Evolutionary conservation across 2,329 filamentous ascomycete species (phyloP).

Genomic region (Cercospora sesami): DNA sequence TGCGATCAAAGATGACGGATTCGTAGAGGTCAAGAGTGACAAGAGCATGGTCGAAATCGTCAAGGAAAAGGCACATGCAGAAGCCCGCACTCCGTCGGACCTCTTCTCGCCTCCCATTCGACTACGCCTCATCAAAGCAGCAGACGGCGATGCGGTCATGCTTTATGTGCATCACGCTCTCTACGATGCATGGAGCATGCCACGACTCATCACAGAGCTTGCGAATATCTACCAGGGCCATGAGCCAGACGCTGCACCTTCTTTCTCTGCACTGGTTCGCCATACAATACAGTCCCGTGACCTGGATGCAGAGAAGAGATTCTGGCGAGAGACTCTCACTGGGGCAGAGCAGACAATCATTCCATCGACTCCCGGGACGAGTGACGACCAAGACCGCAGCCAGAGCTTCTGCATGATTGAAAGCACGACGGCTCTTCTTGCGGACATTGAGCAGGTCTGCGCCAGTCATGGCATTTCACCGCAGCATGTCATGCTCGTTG

Average conservation of each 20-base stretch:
- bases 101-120: conserved; percentile 19
- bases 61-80: conserved; percentile 7
- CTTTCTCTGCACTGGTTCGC: conserved; percentile 15
- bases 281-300: conserved; percentile 11
- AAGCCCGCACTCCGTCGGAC: conserved; percentile 17
- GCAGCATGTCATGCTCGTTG: conserved; percentile 20
- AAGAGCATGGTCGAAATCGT: conserved; percentile 10
- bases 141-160: conserved; percentile 20
- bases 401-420: conserved; percentile 18
- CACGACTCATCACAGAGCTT: conserved; percentile 15
- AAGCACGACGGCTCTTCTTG: neutral
- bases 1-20: conserved; percentile 8
- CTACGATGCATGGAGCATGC: conserved; percentile 26
- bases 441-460: conserved; percentile 6
- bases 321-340: conserved; percentile 15
- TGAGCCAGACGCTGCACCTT: conserved; percentile 5
- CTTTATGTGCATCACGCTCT: conserved; percentile 22
- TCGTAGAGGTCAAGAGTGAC: neutral
- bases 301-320: conserved; percentile 6
- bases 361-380: neutral
- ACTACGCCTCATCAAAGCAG: conserved; percentile 13
- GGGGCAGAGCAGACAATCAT: conserved; percentile 17
- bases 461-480: conserved; percentile 14
- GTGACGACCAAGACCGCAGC: conserved; percentile 11
- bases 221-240: conserved; percentile 9